phyloP scores from a whole-genome alignment of 306 rosid species.

The Vigna angularis region DNA sequence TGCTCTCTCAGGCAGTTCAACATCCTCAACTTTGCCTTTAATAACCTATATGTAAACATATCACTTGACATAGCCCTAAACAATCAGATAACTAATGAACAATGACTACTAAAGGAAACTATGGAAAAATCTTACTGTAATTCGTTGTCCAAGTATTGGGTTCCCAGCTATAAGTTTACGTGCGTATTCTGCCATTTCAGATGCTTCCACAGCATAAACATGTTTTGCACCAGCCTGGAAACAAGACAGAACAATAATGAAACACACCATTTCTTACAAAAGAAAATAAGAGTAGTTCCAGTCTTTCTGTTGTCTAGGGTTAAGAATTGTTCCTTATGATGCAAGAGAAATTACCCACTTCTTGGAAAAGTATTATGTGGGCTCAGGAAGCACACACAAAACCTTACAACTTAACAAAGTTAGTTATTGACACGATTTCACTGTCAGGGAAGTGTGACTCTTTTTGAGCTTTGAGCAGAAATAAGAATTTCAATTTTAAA shows the following conservation, averaged over 20 bases:
- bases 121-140: constrained; percentile 65
- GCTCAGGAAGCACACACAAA: neutral
- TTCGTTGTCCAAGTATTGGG: constrained; percentile 70
- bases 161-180: constrained; percentile 77
- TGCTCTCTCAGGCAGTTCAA: constrained; percentile 89
- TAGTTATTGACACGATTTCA: too few relatives aligned
- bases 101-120: constrained; percentile 5
- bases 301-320: neutral
- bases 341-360: neutral
- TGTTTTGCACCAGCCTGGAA: constrained; percentile 86
- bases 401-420: neutral
- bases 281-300: too few relatives aligned
- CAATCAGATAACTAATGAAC: constrained; percentile 24
- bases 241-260: constrained; percentile 22
- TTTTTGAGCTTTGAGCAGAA: too few relatives aligned
- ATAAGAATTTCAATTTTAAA: too few relatives aligned
- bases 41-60: constrained; percentile 58
- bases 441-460: too few relatives aligned
- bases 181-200: constrained; percentile 95
- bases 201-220: constrained; percentile 95
- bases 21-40: constrained; percentile 87
- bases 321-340: neutral
- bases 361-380: neutral
- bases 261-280: neutral
- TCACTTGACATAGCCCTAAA: constrained; percentile 2